Evolutionary conservation across 306 rosid species (phyloP).

Genomic region (Castanea sativa): DNA sequence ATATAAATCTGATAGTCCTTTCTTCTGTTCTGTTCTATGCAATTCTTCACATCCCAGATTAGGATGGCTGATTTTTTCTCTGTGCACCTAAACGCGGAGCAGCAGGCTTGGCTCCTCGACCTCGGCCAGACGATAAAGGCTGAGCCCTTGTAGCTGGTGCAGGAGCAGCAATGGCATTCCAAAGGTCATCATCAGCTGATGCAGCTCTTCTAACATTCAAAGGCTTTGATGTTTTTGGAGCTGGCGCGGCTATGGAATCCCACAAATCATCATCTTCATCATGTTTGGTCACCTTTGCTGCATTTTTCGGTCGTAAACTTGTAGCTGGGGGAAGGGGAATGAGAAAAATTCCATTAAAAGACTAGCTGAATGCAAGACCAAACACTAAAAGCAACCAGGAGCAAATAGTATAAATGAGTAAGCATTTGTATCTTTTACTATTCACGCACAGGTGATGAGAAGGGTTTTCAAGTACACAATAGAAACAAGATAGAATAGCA

Average conservation of each 20-base stretch:
- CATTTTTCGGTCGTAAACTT: slow-evolving; percentile 48
- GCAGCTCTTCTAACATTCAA: slow-evolving; percentile 46
- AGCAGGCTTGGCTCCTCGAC: slow-evolving; percentile 75
- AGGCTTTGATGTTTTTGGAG: slow-evolving; percentile 70
- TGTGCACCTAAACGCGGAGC: slow-evolving; percentile 89
- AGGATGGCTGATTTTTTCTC: slow-evolving; percentile 75
- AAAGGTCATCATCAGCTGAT: slow-evolving; percentile 72
- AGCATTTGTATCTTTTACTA: neutral
- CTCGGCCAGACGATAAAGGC: slow-evolving; percentile 67
- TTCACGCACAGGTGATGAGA: neutral
- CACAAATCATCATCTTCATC: slow-evolving; percentile 72
- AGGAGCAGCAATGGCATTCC: slow-evolving; percentile 99
- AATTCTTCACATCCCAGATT: slow-evolving; percentile 56
- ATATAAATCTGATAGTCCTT: neutral
- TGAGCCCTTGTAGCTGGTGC: slow-evolving; percentile 79
- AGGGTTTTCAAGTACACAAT: slow-evolving; percentile 2
- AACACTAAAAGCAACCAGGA: neutral
- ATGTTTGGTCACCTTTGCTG: slow-evolving; percentile 47
- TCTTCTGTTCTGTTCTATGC: slow-evolving; percentile 6
- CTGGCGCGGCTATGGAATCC: slow-evolving; percentile 94
- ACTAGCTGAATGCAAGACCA: neutral
- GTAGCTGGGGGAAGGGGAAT: slow-evolving; percentile 36
- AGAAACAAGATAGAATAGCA: neutral
- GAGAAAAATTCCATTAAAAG: slow-evolving; percentile 8
- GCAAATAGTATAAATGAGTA: neutral